Evolutionary conservation across 192 early-diverging fungal species (phyloP).

Genomic region (Chytriomyces confervae): DNA sequence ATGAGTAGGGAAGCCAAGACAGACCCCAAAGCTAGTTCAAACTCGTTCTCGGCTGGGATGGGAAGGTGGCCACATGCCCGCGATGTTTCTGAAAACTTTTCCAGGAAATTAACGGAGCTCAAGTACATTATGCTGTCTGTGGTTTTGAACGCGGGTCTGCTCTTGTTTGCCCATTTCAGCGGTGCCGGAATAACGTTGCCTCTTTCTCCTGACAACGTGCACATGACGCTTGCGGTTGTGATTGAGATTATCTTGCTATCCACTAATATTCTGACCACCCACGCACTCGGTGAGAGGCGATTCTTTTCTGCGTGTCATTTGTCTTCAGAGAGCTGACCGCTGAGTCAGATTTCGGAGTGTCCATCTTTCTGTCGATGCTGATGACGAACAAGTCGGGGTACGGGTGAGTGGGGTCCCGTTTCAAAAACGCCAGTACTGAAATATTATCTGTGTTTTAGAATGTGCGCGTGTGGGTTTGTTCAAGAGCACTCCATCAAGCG

Average conservation of each 20-base stretch:
- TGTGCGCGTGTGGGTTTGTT: constrained; percentile 26
- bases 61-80: constrained; percentile 25
- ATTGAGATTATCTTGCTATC: constrained; percentile 21
- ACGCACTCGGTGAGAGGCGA: constrained; percentile 7
- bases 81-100: constrained; percentile 27
- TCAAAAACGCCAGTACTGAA: background rate
- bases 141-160: constrained; percentile 13
- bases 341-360: constrained; percentile 23
- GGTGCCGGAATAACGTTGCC: background rate
- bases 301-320: background rate
- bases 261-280: constrained; percentile 20
- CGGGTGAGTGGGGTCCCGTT: background rate
- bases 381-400: constrained; percentile 29
- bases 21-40: background rate
- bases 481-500: constrained; percentile 17
- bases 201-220: constrained; percentile 10
- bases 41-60: constrained; percentile 3
- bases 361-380: constrained; percentile 29
- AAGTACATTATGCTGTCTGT: background rate
- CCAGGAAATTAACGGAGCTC: constrained; percentile 4
- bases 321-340: background rate
- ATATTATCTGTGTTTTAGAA: background rate
- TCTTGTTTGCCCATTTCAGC: background rate
- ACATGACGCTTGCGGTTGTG: constrained; percentile 20
- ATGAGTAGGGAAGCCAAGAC: background rate